These are phyloP conservation scores for Cinnamomum chago DNA, from an alignment of 164 flowering plant genomes.

Conservation along the genomic window DNA sequence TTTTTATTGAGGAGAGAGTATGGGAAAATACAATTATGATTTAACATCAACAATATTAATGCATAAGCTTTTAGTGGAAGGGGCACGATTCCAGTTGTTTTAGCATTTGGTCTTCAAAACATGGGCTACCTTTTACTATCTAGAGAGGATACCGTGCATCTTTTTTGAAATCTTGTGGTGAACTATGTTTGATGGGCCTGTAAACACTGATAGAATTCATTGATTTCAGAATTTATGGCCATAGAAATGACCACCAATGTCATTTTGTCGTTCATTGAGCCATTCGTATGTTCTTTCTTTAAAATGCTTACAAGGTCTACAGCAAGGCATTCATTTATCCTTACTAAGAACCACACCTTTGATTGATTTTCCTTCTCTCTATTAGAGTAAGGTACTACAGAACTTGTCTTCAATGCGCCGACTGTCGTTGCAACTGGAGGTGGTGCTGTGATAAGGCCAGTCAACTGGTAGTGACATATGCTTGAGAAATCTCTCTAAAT, in stretches of 20 bases:
- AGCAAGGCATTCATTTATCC: not conserved
- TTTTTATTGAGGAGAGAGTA: too few species aligned
- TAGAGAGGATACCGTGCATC: not conserved
- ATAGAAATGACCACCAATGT: not conserved
- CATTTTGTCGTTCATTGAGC: not conserved
- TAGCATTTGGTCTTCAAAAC: too few species aligned
- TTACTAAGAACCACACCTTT: not conserved
- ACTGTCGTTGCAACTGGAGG: constrained; percentile 90
- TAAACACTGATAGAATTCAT: too few species aligned
- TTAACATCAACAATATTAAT: too few species aligned
- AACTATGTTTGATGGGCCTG: not conserved
- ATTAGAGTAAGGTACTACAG: constrained; percentile 60
- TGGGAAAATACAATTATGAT: too few species aligned
- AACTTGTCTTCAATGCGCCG: constrained; percentile 60
- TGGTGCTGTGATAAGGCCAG: constrained; percentile 75
- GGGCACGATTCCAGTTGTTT: too few species aligned
- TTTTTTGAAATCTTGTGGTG: not conserved
- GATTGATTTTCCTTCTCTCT: not conserved
- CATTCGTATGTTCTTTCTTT: too few species aligned
- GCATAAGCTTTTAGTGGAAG: too few species aligned
- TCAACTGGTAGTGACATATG: constrained; percentile 61
- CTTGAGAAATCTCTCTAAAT: not conserved
- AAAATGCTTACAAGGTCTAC: not conserved
- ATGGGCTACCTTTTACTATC: too few species aligned
- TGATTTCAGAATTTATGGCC: not conserved